A percentile compares a stretch with the other conserved stretches of the same genome.
Evolutionary conservation across 345 rosid species (phyloP).

Genomic region (Carallia brachiata): DNA sequence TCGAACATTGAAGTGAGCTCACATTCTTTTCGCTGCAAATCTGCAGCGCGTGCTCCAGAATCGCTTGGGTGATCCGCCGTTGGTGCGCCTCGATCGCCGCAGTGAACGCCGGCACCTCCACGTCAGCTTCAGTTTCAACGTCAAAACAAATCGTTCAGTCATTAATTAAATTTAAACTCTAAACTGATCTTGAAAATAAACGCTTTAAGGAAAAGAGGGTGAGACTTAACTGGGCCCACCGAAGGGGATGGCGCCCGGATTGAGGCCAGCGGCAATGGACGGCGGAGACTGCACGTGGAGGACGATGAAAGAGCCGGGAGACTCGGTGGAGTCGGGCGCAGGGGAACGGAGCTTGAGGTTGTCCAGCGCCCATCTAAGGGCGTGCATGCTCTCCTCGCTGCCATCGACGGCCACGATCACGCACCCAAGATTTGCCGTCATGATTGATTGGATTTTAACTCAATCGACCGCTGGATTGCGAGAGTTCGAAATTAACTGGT

Average conservation of each 20-base stretch:
- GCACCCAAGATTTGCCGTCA: slow-evolving; percentile 53
- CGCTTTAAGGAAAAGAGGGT: neutral
- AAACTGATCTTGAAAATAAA: neutral
- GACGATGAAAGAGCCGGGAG: slow-evolving; percentile 49
- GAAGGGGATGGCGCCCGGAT: slow-evolving; percentile 83
- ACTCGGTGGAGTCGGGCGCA: slow-evolving; percentile 37
- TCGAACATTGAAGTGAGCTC: slow-evolving; percentile 1
- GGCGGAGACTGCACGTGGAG: slow-evolving; percentile 87
- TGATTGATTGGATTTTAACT: slow-evolving; percentile 16
- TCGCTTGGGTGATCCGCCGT: slow-evolving; percentile 59
- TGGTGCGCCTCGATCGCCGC: slow-evolving; percentile 90
- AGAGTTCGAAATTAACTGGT: neutral
- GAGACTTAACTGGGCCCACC: slow-evolving; percentile 78
- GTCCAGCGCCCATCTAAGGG: slow-evolving; percentile 74
- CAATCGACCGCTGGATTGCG: neutral
- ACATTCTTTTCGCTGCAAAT: slow-evolving; percentile 60
- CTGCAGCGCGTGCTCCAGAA: slow-evolving; percentile 54
- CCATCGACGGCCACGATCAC: slow-evolving; percentile 85
- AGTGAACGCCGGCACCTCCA: slow-evolving; percentile 85
- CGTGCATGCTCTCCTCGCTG: slow-evolving; percentile 87
- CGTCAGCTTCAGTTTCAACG: slow-evolving; percentile 38
- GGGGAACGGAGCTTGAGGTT: slow-evolving; percentile 71
- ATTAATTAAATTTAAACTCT: slow-evolving; percentile 4
- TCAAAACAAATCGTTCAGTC: neutral
- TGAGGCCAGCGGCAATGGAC: slow-evolving; percentile 63